Evolutionary conservation across 768 basidiomycete genomes (phyloP), one percentile per base, ranked within the genome.

Genomic region (Hygrophorus russula): DNA sequence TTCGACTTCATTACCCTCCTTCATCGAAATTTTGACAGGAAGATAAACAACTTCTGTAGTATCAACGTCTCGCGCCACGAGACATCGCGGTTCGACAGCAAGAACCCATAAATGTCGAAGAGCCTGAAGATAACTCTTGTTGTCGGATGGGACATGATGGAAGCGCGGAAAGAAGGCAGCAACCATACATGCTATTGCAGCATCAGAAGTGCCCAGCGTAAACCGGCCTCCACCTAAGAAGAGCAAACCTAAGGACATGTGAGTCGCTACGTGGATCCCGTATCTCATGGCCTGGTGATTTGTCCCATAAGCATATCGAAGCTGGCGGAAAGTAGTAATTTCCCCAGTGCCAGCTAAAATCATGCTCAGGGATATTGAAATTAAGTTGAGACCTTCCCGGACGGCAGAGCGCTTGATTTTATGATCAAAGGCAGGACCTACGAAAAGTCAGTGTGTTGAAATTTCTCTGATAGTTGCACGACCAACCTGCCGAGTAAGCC

Each of bases 311-410:
- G 86, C 80, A 58, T 88, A 84, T 14, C 96, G 76, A 10, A 98
- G 70, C 15, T 92, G 75, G 14, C 89, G 77, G 13, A 98, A 67
- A 51, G 87, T 89, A 44, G 82, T 84, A 39, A 97, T 76, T 59
- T 98, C 92, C 3, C 96, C 96, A 0, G 92, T 94, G 8, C 96
- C 96, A 1, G 94, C 91, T 89, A 98, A 94, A 34, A 98, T 84
- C 74, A 94, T 84, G 55, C 86, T 80, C 27, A 96, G 64, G 1
- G 92, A 71, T 29, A 96, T 71, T 0, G 88, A 84, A 43, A 98
- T 83, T 32, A 93, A 65, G 55, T 87, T 93, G 29, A 97, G 67
- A 3, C 88, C 89, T 53, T 91, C 88, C 10, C 92, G 74, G 17
- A 93, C 75, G 2, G 90, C 83, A 5, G 84, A 80, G 2, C 92